Percentiles rank a stretch among this genome's conserved stretches.
phyloP scores from a whole-genome alignment of 306 rosid species.

The Rosa persica region DNA sequence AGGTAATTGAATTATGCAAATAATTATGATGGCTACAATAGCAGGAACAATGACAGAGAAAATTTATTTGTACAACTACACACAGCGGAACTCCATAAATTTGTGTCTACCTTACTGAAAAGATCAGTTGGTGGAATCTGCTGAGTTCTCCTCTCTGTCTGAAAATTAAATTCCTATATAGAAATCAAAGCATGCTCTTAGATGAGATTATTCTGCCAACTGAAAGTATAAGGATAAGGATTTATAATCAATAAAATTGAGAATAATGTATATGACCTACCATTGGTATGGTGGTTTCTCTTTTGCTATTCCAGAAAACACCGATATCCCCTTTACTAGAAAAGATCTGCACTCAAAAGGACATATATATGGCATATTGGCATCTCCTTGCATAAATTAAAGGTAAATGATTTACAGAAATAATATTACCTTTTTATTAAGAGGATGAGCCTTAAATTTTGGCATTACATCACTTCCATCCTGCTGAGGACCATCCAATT shows the following conservation, averaged over 20 bases:
- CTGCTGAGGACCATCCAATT: conserved; percentile 42
- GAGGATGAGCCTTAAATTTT: conserved; percentile 73
- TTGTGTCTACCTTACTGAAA: conserved; percentile 69
- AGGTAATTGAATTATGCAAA: neutral
- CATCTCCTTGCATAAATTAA: neutral
- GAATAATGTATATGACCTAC: conserved; percentile 40
- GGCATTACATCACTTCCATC: conserved; percentile 44
- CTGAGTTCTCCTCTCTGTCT: conserved; percentile 58
- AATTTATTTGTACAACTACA: neutral
- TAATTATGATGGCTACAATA: neutral
- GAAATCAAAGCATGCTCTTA: conserved; percentile 34
- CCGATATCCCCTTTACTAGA: conserved; percentile 88
- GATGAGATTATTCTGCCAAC: conserved; percentile 12
- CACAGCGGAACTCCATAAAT: neutral
- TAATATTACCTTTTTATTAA: conserved; percentile 71
- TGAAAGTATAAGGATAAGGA: neutral
- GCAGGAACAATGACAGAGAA: conserved; percentile 7
- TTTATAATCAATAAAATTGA: neutral
- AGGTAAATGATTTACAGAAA: neutral
- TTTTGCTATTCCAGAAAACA: conserved; percentile 74
- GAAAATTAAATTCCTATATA: conserved; percentile 78
- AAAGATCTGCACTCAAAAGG: conserved; percentile 60
- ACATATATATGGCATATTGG: conserved; percentile 9
- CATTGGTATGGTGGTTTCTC: conserved; percentile 75
- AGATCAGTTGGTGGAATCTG: conserved; percentile 74